A percentile compares a stretch with the other conserved stretches of the same genome.
These are phyloP conservation scores for Cryptococcus sp. DNA, from an alignment of 1,284 basidiomycete species.

Conservation along the genomic window DNA sequence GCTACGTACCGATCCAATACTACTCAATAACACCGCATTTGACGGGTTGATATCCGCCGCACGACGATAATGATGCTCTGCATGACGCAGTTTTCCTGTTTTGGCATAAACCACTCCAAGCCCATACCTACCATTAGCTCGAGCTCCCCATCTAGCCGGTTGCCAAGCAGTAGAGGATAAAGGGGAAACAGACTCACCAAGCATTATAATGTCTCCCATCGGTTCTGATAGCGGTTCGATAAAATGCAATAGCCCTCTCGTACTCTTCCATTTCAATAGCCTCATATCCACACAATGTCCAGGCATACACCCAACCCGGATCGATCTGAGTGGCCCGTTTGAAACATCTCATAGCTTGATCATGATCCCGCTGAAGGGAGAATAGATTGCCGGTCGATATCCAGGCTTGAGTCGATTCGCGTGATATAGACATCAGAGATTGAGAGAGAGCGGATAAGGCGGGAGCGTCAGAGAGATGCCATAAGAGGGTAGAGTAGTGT, in stretches of 20 bases:
- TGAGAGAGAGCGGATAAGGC: conserved; percentile 85
- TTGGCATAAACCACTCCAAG: conserved; percentile 88
- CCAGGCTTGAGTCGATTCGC: conserved; percentile 82
- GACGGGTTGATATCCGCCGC: conserved; percentile 84
- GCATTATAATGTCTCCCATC: conserved; percentile 91
- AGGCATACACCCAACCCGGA: conserved; percentile 80
- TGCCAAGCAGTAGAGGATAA: neutral
- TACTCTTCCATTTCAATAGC: conserved; percentile 82
- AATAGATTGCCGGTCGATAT: conserved; percentile 91
- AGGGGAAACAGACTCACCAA: conserved; percentile 57
- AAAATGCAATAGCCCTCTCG: conserved; percentile 81
- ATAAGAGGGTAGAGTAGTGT: conserved; percentile 85
- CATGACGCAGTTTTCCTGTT: conserved; percentile 80
- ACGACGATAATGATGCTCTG: conserved; percentile 89
- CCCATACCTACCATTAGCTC: conserved; percentile 73
- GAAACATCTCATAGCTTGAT: conserved; percentile 87
- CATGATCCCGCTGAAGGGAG: conserved; percentile 82
- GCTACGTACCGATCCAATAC: conserved; percentile 76
- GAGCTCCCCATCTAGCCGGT: no score
- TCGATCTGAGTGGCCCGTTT: conserved; percentile 78
- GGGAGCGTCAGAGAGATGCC: conserved; percentile 79
- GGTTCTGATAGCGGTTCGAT: conserved; percentile 78
- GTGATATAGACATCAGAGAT: conserved; percentile 73
- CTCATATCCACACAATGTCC: conserved; percentile 90
- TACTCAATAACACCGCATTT: conserved; percentile 83